These are phyloP conservation scores for Rutstroemia sp. DNA, from an alignment of 2,329 filamentous ascomycete species.

Conservation along the genomic window DNA sequence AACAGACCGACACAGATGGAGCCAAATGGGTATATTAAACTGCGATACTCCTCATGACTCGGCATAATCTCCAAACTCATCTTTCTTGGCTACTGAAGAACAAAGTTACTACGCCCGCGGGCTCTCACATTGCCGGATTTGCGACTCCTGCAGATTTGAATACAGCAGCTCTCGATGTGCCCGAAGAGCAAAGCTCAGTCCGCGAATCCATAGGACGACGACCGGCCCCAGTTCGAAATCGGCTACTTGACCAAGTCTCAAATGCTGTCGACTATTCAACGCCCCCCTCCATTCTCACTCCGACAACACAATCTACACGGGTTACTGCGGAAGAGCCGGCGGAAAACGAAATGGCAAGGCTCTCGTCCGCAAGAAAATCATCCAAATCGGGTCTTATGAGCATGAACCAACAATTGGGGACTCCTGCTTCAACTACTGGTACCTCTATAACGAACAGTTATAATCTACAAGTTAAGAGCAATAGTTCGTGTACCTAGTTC, in stretches of 20 bases:
- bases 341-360: conserved; percentile 26
- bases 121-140: conserved; percentile 9
- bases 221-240: conserved; percentile 12
- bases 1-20: conserved; percentile 19
- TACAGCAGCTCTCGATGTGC: neutral
- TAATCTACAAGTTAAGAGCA: conserved; percentile 17
- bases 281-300: conserved; percentile 15
- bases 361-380: conserved; percentile 22
- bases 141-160: conserved; percentile 6
- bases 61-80: conserved; percentile 29
- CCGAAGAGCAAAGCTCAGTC: conserved; percentile 12
- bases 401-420: conserved; percentile 25
- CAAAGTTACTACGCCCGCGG: conserved; percentile 21
- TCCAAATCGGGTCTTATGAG: conserved; percentile 22
- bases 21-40: conserved; percentile 11
- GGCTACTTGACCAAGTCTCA: conserved; percentile 11
- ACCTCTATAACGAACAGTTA: conserved; percentile 21
- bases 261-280: conserved; percentile 21
- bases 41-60: conserved; percentile 28
- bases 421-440: conserved; percentile 25
- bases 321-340: conserved; percentile 7
- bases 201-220: conserved; percentile 5
- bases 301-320: conserved; percentile 11
- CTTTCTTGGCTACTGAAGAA: conserved; percentile 29
- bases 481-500: conserved; percentile 10